phyloP scores from a whole-genome alignment of 129 eudicot genomes.

The carrot (Daucus carota) region DH1_v3.0 NC_030387.2:102001-102500 shows the following conservation, averaged over 20 bases:
- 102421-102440: not conserved
- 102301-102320: not conserved
- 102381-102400: not conserved
- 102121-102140: conserved; percentile 88
- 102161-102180: conserved; percentile 92
- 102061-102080: no score
- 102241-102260: not conserved
- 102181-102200: conserved; percentile 99
- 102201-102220: not conserved
- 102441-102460: not conserved
- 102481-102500: not conserved
- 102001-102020: no score
- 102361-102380: no score
- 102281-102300: not conserved
- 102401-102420: not conserved
- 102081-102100: conserved; percentile 5
- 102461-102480: not conserved
- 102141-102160: conserved; percentile 95
- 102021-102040: no score
- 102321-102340: not conserved
- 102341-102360: not conserved
- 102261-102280: not conserved
- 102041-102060: no score
- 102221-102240: not conserved
- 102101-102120: conserved; percentile 17